These are phyloP conservation scores for Colletotrichum chlorophyti DNA, from an alignment of 2,329 filamentous ascomycete genomes.

Conservation along the genomic window DNA sequence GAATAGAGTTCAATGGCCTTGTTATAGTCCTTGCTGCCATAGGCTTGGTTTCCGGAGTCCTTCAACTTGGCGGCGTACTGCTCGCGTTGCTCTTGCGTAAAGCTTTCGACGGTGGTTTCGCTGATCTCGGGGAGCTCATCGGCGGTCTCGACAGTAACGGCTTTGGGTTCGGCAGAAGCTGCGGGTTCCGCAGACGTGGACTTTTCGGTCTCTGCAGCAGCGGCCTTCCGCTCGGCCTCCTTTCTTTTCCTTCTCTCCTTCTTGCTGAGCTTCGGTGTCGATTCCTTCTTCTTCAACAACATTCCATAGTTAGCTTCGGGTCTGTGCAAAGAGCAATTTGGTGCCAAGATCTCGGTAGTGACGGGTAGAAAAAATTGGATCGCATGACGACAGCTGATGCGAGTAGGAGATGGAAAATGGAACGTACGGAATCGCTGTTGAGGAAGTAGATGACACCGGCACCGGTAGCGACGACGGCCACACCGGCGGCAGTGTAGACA, in stretches of 20 bases:
- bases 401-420: constrained; percentile 33
- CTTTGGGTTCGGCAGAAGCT: constrained; percentile 51
- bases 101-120: constrained; percentile 59
- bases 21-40: constrained; percentile 92
- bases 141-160: constrained; percentile 61
- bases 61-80: constrained; percentile 92
- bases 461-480: constrained; percentile 88
- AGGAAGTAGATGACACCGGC: constrained; percentile 95
- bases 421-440: constrained; percentile 61
- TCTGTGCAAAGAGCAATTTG: neutral
- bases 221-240: constrained; percentile 71
- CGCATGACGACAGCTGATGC: constrained; percentile 14
- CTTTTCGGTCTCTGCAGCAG: constrained; percentile 47
- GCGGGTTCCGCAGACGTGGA: constrained; percentile 35
- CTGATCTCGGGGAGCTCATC: constrained; percentile 75
- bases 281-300: constrained; percentile 42
- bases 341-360: constrained; percentile 11
- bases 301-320: constrained; percentile 27
- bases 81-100: constrained; percentile 74
- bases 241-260: constrained; percentile 90
- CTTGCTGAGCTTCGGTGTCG: constrained; percentile 79
- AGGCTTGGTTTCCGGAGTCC: constrained; percentile 94
- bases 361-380: constrained; percentile 5
- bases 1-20: constrained; percentile 94
- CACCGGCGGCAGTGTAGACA: constrained; percentile 95